Evolutionary conservation across 2,329 filamentous ascomycete genomes (phyloP).

Genomic region (Meredithiella fracta): DNA sequence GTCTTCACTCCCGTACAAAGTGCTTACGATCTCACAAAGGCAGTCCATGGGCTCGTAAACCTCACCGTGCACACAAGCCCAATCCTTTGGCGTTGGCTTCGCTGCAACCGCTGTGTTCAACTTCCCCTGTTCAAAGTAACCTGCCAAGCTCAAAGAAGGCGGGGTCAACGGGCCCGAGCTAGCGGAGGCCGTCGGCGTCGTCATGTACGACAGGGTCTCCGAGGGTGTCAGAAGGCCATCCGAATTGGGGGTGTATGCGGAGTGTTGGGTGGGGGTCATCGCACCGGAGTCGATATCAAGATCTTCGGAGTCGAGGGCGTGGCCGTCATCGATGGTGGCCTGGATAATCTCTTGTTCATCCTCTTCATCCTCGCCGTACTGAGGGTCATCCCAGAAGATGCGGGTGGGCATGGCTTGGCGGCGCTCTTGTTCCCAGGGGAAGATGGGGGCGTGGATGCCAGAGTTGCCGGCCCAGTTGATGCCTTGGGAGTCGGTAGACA

Average conservation of each 20-base stretch:
- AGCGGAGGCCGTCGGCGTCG: constrained; percentile 20
- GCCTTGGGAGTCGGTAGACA: constrained; percentile 36
- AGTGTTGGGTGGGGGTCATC: constrained; percentile 3
- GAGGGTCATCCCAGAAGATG: constrained; percentile 13
- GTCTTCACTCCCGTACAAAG: constrained; percentile 41
- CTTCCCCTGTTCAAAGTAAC: constrained; percentile 65
- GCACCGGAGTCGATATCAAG: background rate
- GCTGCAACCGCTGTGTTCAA: constrained; percentile 31
- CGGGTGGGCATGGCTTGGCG: constrained; percentile 11
- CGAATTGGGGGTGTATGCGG: background rate
- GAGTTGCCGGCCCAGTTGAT: constrained; percentile 8
- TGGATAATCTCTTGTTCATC: constrained; percentile 3
- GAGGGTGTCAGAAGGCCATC: constrained; percentile 6
- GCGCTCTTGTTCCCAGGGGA: constrained; percentile 14
- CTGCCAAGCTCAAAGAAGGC: constrained; percentile 24
- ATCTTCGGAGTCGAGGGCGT: background rate
- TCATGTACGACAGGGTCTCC: constrained; percentile 20
- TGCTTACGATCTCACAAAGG: constrained; percentile 40
- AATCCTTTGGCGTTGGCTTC: constrained; percentile 40
- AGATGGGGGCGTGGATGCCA: constrained; percentile 9
- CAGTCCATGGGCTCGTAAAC: constrained; percentile 34
- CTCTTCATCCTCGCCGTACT: constrained; percentile 1
- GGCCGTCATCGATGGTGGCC: background rate
- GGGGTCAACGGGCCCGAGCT: constrained; percentile 31
- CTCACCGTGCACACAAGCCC: constrained; percentile 63